Base-by-base conservation (phyloP, 441 rosid species). In the Pelargonium fulgidum region DNA sequence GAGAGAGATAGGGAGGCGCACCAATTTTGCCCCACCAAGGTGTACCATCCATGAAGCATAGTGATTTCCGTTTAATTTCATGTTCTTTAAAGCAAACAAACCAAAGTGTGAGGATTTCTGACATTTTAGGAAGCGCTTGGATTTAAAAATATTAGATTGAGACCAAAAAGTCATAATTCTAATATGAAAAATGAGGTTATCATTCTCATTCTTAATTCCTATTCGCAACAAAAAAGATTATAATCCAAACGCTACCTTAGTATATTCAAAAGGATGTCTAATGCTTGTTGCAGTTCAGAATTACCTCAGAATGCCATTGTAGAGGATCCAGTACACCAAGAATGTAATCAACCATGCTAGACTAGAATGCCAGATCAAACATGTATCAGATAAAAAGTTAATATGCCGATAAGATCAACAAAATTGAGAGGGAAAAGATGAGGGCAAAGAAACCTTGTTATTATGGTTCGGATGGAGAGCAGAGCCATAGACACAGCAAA, bases 401-500 rank as follows among this genome's bases (percentile, higher is more conserved):
- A 9, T 52, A 19, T 44, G 65, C 7, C 61, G 16, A 47, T 7
- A 70, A n/a, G n/a, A n/a, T n/a, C n/a, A n/a, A n/a, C n/a, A n/a
- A 12, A 1, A n/a, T 3, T 19, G 62, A 56, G 56, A 16, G 7
- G 0, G 29, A 61, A 41, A 29, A 6, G n/a, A 62, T 12, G 9
- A 39, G 62, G 24, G 66, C 11, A 66, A 64, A 19, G 48, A 58
- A 71, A 91, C 99, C 89, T 88, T 83, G 78, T 88, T 85, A 24
- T 69, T 75, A 75, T 86, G 86, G 76, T 86, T 81, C n/a, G 91
- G 93, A 80, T 89, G 99, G 62, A 93, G 87, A 14, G 88, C 47
- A 9, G 95, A 93, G 65, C 99, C 97, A 77, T 91, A 93, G 66
- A 91, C 84, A 70, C 96, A 89, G 70, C 95, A 89, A 75, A 91